phyloP scores from a whole-genome alignment of 208 protist species.

The Sergeia podlipaevii region DNA sequence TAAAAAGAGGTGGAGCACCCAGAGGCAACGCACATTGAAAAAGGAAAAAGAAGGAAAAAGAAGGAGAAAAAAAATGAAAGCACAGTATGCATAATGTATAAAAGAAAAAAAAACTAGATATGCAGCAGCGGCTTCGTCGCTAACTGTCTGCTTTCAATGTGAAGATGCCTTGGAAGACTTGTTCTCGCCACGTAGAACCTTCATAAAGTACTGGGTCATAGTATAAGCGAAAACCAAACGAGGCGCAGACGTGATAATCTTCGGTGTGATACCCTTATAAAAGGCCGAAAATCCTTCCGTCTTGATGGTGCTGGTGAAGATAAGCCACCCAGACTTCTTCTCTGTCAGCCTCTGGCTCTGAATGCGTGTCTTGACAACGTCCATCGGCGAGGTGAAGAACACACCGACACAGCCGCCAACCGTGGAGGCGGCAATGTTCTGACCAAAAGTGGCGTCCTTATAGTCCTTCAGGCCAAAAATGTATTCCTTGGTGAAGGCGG shows the following conservation, averaged over 20 bases:
- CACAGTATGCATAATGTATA: neutral
- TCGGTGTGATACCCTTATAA: slow-evolving; percentile 83
- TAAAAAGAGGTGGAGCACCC: neutral
- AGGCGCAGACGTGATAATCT: slow-evolving; percentile 69
- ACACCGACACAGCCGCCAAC: slow-evolving; percentile 57
- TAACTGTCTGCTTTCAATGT: slow-evolving; percentile 1
- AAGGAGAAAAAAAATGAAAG: slow-evolving; percentile 18
- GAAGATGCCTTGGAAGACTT: neutral
- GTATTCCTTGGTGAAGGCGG: slow-evolving; percentile 67
- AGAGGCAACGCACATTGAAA: neutral
- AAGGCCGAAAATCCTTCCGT: slow-evolving; percentile 67
- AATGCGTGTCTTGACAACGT: slow-evolving; percentile 86
- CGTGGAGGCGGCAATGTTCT: slow-evolving; percentile 62
- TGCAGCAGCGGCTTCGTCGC: neutral
- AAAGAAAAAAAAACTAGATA: slow-evolving; percentile 4
- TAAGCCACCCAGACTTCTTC: slow-evolving; percentile 38
- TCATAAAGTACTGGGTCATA: slow-evolving; percentile 78
- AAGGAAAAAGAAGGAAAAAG: slow-evolving; percentile 2
- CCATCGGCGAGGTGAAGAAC: slow-evolving; percentile 60
- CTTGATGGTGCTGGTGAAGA: slow-evolving; percentile 41
- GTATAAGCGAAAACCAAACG: slow-evolving; percentile 86
- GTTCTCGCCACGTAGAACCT: slow-evolving; percentile 24
- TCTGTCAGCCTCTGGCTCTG: slow-evolving; percentile 55
- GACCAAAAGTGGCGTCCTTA: slow-evolving; percentile 51
- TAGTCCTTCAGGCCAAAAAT: slow-evolving; percentile 60